phyloP scores from a whole-genome alignment of 2,329 filamentous ascomycete genomes.

The Pseudonectria foliicola region DNA sequence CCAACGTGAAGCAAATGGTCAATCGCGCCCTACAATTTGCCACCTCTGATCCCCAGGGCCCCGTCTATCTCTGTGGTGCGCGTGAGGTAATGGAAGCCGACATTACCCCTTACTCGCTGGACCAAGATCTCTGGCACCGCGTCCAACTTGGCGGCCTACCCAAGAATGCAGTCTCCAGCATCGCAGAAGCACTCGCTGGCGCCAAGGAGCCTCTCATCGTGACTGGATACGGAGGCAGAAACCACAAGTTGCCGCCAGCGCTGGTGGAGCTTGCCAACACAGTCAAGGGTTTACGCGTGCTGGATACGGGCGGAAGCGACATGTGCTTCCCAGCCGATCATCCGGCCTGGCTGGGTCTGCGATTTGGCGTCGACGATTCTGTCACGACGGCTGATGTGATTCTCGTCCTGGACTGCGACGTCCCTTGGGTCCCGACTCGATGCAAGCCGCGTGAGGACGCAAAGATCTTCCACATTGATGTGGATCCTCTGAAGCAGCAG shows the following conservation, averaged over 20 bases:
- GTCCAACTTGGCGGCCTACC: constrained; percentile 59
- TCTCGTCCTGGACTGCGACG: constrained; percentile 79
- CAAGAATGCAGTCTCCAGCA: constrained; percentile 44
- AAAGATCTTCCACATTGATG: constrained; percentile 56
- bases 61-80: constrained; percentile 71
- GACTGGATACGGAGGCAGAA: constrained; percentile 64
- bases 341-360: constrained; percentile 60
- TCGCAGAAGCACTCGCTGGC: constrained; percentile 55
- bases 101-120: constrained; percentile 62
- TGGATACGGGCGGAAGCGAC: constrained; percentile 71
- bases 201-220: constrained; percentile 63
- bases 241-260: constrained; percentile 53
- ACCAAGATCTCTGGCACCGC: constrained; percentile 63
- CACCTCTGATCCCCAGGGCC: constrained; percentile 66
- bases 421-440: constrained; percentile 85
- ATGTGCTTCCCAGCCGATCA: constrained; percentile 75
- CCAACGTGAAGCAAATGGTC: constrained; percentile 84
- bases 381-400: constrained; percentile 78
- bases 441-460: constrained; percentile 47
- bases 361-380: constrained; percentile 65
- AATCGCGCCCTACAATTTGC: constrained; percentile 80
- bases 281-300: constrained; percentile 60
- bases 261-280: constrained; percentile 62
- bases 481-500: constrained; percentile 61
- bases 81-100: constrained; percentile 84